Evolutionary conservation across 345 rosid species (phyloP).

Genomic region (Sisymbrium altissimum): DNA sequence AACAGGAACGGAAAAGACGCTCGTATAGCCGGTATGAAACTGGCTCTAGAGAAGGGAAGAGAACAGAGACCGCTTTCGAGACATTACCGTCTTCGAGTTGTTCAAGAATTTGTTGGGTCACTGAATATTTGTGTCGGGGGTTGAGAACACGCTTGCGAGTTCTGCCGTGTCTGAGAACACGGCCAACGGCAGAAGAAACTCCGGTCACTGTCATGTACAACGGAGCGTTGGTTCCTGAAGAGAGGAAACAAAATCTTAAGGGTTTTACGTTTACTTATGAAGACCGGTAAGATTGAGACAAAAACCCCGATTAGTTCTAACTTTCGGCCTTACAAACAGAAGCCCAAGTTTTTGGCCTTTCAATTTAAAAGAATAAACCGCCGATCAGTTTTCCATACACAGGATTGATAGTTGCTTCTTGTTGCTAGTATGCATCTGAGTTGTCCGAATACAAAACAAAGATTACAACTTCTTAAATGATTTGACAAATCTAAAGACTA

Average conservation of each 20-base stretch:
- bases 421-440: too few species aligned
- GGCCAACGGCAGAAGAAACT: constrained; percentile 9
- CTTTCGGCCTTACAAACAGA: background rate
- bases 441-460: too few species aligned
- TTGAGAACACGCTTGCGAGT: background rate
- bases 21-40: constrained; percentile 54
- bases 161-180: background rate
- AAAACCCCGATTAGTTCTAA: background rate
- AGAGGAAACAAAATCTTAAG: too few species aligned
- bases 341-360: too few species aligned
- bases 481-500: too few species aligned
- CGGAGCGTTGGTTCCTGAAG: background rate
- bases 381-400: too few species aligned
- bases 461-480: too few species aligned
- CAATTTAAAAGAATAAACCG: too few species aligned
- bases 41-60: constrained; percentile 52
- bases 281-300: too few species aligned
- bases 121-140: constrained; percentile 1
- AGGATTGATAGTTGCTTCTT: too few species aligned
- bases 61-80: constrained; percentile 52
- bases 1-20: constrained; percentile 58
- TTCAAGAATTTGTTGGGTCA: constrained; percentile 34
- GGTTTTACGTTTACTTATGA: too few species aligned
- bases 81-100: constrained; percentile 48
- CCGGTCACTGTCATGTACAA: constrained; percentile 17